Percentiles rank a stretch among this genome's conserved stretches.
Evolutionary conservation across 148 eudicot species (phyloP).

Genomic region (Chenopodium suecicum): DNA sequence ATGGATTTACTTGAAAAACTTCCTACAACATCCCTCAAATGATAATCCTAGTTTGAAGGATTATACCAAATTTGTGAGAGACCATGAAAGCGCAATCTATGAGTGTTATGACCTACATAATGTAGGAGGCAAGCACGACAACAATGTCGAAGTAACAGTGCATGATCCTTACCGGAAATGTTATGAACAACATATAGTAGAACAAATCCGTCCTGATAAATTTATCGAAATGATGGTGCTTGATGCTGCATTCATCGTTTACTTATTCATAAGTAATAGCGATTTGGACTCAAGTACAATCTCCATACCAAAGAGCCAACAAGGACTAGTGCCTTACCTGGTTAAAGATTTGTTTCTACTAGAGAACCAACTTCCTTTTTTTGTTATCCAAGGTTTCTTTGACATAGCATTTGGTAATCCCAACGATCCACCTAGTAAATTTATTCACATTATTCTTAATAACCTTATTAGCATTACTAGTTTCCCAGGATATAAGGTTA

Average conservation of each 20-base stretch:
- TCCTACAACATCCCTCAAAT: neutral
- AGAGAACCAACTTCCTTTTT: constrained; percentile 31
- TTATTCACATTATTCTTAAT: too few species aligned
- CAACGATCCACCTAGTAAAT: too few species aligned
- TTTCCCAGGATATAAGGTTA: too few species aligned
- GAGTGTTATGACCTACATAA: constrained; percentile 9
- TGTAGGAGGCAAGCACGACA: too few species aligned
- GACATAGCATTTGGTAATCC: constrained; percentile 1
- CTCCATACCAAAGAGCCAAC: too few species aligned
- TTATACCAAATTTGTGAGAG: neutral
- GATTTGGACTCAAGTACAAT: too few species aligned
- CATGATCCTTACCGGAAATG: too few species aligned
- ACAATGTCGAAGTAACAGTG: too few species aligned
- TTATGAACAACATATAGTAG: too few species aligned
- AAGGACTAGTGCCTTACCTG: neutral
- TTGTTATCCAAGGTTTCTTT: constrained; percentile 15
- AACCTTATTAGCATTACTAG: too few species aligned
- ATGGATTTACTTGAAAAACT: constrained; percentile 7
- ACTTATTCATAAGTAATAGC: neutral
- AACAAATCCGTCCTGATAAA: too few species aligned
- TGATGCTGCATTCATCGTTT: constrained; percentile 22
- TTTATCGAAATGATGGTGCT: constrained; percentile 18
- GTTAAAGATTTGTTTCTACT: constrained; percentile 10
- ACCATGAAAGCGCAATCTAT: neutral
- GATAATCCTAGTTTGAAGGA: neutral